Evolutionary conservation across 2,329 filamentous ascomycete genomes (phyloP).

Genomic region (Colletotrichum siamense): DNA sequence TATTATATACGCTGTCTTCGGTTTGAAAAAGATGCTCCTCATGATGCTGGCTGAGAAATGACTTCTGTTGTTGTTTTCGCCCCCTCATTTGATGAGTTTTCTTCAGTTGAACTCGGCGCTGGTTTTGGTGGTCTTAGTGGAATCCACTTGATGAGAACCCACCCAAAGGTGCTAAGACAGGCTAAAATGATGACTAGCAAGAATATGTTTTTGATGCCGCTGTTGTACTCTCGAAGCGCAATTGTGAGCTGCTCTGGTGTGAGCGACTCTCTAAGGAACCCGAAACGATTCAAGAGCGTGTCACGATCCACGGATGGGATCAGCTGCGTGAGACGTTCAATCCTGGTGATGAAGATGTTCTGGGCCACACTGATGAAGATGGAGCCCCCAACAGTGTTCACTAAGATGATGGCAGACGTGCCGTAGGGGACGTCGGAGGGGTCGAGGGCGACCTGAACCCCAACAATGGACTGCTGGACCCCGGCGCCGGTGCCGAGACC

Average conservation of each 20-base stretch:
- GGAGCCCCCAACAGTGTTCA: neutral
- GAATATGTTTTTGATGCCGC: neutral
- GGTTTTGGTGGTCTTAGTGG: neutral
- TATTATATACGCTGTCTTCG: neutral
- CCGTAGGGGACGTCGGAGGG: neutral
- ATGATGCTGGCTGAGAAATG: neutral
- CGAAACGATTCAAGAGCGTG: neutral
- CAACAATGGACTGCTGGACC: neutral
- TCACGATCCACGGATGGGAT: neutral
- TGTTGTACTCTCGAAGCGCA: neutral
- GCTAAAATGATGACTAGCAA: neutral
- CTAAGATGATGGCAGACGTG: neutral
- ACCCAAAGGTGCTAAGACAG: neutral
- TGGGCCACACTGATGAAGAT: conserved; percentile 3
- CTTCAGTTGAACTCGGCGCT: neutral
- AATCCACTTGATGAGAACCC: neutral
- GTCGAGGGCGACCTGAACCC: neutral
- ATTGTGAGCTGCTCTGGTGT: neutral
- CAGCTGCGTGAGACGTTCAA: neutral
- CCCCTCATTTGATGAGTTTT: neutral
- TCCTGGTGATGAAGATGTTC: neutral
- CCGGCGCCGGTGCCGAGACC: neutral
- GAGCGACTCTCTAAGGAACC: neutral
- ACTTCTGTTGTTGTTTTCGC: neutral
- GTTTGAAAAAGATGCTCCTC: neutral